A percentile compares a stretch with the other conserved stretches of the same genome.
Conservation (phyloP, 129 eudicot species). For the Flaveria bidentis region DNA sequence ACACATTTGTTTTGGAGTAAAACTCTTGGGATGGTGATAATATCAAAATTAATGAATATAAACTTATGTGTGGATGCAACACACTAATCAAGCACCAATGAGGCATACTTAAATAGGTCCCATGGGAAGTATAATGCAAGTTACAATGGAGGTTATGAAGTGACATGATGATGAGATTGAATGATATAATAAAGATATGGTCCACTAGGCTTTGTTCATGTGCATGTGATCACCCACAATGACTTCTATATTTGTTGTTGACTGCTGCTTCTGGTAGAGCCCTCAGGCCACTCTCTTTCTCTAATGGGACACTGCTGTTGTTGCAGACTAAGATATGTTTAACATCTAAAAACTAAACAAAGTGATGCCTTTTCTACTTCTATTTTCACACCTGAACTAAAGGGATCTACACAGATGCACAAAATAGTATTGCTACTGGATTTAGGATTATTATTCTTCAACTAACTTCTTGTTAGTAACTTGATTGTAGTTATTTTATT, state of each 20-base stretch:
- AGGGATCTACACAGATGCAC: too few relatives aligned
- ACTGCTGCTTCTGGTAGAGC: slow-evolving; percentile 22
- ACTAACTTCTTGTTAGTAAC: too few relatives aligned
- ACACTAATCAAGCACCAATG: background rate
- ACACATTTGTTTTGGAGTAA: too few relatives aligned
- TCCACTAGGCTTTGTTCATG: slow-evolving; percentile 31
- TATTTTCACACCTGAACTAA: slow-evolving; percentile 21
- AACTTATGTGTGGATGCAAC: background rate
- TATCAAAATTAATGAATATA: background rate
- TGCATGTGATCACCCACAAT: slow-evolving; percentile 35
- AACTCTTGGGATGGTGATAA: background rate
- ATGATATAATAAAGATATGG: slow-evolving; percentile 8
- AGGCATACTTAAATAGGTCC: background rate
- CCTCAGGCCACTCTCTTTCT: slow-evolving; percentile 15
- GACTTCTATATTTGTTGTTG: background rate
- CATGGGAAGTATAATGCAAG: slow-evolving; percentile 7
- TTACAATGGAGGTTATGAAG: background rate
- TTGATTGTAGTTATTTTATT: too few relatives aligned
- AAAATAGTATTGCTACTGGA: too few relatives aligned
- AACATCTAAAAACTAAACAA: slow-evolving; percentile 6
- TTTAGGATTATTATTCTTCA: too few relatives aligned
- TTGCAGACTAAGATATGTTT: slow-evolving; percentile 23
- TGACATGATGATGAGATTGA: slow-evolving; percentile 17
- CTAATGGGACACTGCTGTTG: slow-evolving; percentile 34
- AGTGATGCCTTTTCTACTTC: slow-evolving; percentile 13